Conservation (phyloP, 2,329 filamentous ascomycete species). For the Chrysosporium queenslandicum region DNA sequence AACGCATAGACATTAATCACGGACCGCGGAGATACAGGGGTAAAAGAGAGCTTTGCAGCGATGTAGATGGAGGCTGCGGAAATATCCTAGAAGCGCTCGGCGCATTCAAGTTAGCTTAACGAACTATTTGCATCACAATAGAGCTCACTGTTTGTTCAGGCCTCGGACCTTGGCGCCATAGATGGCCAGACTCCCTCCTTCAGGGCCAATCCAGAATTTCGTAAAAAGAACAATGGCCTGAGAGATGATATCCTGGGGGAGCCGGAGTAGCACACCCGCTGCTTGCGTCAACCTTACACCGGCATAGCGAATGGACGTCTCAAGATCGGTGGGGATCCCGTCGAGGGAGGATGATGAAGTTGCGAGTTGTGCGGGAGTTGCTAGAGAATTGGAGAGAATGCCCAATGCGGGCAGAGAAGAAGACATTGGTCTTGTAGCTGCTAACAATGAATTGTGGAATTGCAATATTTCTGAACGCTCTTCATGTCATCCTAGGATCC, state of each 20-base stretch:
- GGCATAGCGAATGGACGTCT: conserved; percentile 37
- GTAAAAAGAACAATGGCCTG: conserved; percentile 74
- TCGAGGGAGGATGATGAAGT: conserved; percentile 38
- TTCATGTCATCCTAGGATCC: background rate
- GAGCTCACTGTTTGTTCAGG: background rate
- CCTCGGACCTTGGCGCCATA: conserved; percentile 34
- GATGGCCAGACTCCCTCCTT: conserved; percentile 37
- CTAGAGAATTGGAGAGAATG: conserved; percentile 38
- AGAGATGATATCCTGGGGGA: conserved; percentile 77
- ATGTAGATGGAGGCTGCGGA: conserved; percentile 76
- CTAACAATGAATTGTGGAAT: too few relatives aligned
- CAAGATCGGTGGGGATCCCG: conserved; percentile 34
- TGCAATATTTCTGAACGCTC: too few relatives aligned
- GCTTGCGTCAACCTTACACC: conserved; percentile 39
- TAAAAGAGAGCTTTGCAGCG: conserved; percentile 68
- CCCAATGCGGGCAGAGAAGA: conserved; percentile 21
- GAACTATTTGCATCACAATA: background rate
- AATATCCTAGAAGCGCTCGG: conserved; percentile 50
- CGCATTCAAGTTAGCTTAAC: too few relatives aligned
- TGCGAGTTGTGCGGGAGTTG: conserved; percentile 37
- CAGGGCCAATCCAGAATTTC: conserved; percentile 60
- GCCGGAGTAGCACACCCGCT: conserved; percentile 58
- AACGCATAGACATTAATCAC: conserved; percentile 78
- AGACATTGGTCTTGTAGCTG: too few relatives aligned
- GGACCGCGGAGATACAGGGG: conserved; percentile 66